These are phyloP conservation scores for Galerina sulciceps DNA, from an alignment of 768 basidiomycete species.

Conservation along the genomic window DNA sequence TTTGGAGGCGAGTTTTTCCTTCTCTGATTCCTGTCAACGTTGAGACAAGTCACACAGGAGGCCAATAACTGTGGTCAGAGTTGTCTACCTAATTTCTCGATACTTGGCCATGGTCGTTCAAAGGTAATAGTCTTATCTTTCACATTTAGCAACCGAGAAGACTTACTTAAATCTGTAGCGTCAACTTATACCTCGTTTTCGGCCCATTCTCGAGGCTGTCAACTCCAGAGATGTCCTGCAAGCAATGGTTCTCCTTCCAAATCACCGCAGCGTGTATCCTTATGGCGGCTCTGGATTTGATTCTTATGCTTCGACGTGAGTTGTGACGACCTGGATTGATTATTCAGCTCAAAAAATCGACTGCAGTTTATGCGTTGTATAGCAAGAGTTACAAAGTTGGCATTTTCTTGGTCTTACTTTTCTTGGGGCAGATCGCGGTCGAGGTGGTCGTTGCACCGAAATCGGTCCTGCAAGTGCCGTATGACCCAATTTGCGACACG, in stretches of 20 bases:
- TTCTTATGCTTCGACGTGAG: conserved; percentile 16
- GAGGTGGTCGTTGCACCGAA: background rate
- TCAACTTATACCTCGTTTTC: conserved; percentile 12
- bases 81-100: conserved; percentile 3
- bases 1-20: conserved; percentile 5
- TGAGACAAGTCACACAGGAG: background rate
- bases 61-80: conserved; percentile 1
- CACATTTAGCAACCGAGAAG: too few species aligned
- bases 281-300: conserved; percentile 10
- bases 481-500: conserved; percentile 9
- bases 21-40: background rate
- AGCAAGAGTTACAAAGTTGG: conserved; percentile 4
- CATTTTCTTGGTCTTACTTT: background rate
- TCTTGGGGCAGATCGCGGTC: background rate
- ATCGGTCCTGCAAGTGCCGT: conserved; percentile 2
- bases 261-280: background rate
- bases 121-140: background rate
- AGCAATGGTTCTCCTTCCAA: conserved; percentile 11
- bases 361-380: conserved; percentile 15
- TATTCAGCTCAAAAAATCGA: background rate
- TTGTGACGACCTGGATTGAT: background rate
- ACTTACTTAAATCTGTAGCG: background rate
- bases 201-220: background rate
- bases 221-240: conserved; percentile 1
- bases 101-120: conserved; percentile 8